Evolutionary conservation across 768 basidiomycete species (phyloP), one percentile per base, ranked within the genome.

Genomic region (Suillus spraguei): DNA sequence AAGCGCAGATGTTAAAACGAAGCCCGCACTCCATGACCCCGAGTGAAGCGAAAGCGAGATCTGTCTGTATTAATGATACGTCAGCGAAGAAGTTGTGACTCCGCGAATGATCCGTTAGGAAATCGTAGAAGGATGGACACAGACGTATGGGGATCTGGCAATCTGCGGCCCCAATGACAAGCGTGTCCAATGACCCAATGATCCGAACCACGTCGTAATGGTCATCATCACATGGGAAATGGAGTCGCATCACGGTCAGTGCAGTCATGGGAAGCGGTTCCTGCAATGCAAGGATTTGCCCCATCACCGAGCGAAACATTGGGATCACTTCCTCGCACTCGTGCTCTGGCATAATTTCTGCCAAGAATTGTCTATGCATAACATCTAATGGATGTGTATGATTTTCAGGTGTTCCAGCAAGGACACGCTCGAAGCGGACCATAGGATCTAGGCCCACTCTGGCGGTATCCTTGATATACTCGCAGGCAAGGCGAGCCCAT

Each of bases 101-200:
- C 2, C 69, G 66, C 2, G 38, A 32, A 33, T 28, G 2, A 52
- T 69, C 60, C 3, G 38, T 60, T 13, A 74, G 65, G 58, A 70
- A 76, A 36, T 76, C 74, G 10, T 56, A 58, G 64, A 75, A 72
- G 0, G 74, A 75, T 8, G 70, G 46, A 44, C 74, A 74, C 10
- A 73, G 63, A 10, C 53, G 59, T 41, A 72, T 61, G 5, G 63
- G 59, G 13, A 33, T 62, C 7, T 35, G 28, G 13, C 6, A 35
- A 22, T 46, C 56, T 4, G 33, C 3, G 1, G n/a, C 44, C 64
- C n/a, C 60, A 14, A 46, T 55, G 33, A 70, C 0, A 49, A 64
- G n/a, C 17, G 63, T 41, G 8, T 54, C 60, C 32, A 64, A 10
- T 5, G n/a, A 17, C 17, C 33, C 7, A 5, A 69, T 9, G 11